Evolutionary conservation across 2,329 filamentous ascomycete genomes (phyloP), one percentile per base, ranked within the genome.

Genomic region (Apiospora koreana): DNA sequence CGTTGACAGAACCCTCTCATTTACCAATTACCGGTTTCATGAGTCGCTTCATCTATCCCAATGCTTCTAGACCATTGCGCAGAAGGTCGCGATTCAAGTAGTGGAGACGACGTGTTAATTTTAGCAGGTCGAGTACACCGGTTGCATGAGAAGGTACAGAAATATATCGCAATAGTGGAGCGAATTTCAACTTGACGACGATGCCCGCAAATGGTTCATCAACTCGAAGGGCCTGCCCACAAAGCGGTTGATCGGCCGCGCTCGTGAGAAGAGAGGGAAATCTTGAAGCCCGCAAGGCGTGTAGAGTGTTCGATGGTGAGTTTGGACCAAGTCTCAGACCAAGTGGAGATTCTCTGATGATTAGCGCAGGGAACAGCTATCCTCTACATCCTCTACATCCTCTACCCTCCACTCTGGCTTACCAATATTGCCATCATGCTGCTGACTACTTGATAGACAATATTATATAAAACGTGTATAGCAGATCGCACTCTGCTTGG

Each of bases 1-100:
- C 54, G 54, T 62, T 62, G 54, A 62, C 54, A 62, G 28, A 62
- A n/a, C 28, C 54, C 54, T 38, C 23, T 38, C 38, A 62, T 62
- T 8, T 62, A 62, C 54, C 54, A 21, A 12, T 2, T 38, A 62
- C 31, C 31, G 28, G 54, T 62, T 23, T 38, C 54, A 58, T 62
- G 54, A 58, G 50, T 58, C 50, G 50, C 50, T 58, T 58, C 28
- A 58, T 58, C 50, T 35, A 58, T n/a, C 16, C 7, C 50, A 35
- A 10, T 35, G 28, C 50, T 58, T 58, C 50, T 58, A 58, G 50
- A 58, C 50, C 28, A 7, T 21, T 31, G 28, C 50, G 16, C 16
- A 18, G 28, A 58, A 35, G 25, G 50, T 38, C 31, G 31, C 54
- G 54, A 62, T 12, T 62, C 54, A 62, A 9, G 54, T 3, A 62